Conservation (phyloP, 148 eudicot genomes). For the Camellia sinensis region DNA sequence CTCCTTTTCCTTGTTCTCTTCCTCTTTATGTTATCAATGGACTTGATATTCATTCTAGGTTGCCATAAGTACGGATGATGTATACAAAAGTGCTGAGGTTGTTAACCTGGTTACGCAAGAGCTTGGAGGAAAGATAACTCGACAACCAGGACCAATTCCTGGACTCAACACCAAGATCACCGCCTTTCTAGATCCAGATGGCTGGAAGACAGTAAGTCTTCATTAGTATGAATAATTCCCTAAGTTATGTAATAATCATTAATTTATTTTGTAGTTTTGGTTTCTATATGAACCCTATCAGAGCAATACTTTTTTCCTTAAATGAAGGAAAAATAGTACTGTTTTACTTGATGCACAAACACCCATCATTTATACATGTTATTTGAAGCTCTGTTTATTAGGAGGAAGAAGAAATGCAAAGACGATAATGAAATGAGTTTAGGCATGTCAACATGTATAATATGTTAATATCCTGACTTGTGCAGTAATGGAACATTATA, state of each 20-base stretch:
- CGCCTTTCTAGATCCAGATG: slow-evolving; percentile 78
- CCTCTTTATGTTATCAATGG: neutral
- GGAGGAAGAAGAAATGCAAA: slow-evolving; percentile 5
- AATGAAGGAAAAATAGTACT: neutral
- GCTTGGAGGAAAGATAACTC: slow-evolving; percentile 90
- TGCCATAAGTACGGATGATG: slow-evolving; percentile 91
- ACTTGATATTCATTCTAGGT: slow-evolving; percentile 40
- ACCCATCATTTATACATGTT: neutral
- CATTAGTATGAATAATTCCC: neutral
- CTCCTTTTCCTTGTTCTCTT: neutral
- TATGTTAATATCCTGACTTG: neutral
- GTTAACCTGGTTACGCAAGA: slow-evolving; percentile 70
- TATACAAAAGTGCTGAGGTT: slow-evolving; percentile 87
- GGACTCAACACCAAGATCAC: slow-evolving; percentile 86
- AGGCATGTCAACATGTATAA: neutral
- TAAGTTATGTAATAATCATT: neutral
- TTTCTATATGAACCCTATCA: neutral
- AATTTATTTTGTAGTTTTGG: neutral
- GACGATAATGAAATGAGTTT: neutral
- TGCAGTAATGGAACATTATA: neutral
- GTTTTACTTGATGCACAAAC: neutral
- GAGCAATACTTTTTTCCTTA: neutral
- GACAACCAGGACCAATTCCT: slow-evolving; percentile 84
- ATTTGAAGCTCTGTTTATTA: neutral
- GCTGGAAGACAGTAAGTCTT: slow-evolving; percentile 29